Base-by-base conservation (phyloP, 2,329 filamentous ascomycete species). In the Penicillium sp. region DNA sequence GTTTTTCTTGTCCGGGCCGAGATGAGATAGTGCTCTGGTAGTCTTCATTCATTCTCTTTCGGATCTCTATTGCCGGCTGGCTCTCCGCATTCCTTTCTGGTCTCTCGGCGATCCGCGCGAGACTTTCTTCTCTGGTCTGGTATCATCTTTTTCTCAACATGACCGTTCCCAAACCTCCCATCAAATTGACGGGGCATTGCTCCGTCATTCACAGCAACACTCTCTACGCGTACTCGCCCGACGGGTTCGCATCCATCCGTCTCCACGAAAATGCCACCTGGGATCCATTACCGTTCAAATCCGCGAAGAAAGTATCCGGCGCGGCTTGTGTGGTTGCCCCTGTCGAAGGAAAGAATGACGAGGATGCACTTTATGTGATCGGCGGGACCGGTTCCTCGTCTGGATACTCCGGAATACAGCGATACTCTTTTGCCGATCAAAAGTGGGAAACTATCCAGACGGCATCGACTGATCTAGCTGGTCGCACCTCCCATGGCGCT, bases 181-280 rank as follows among this genome's bases (percentile, higher is more conserved):
- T 79, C 58, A 71, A 81, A 46, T 69, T 95, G 60, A 76, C 80
- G 62, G 79, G 82, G 64, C 80, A 85, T 56, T 96, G 90, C 67
- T 87, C 88, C 41, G 78, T 84, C 56, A 75, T 95, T 45, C 73
- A 85, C 69, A 73, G 88, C 59, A 81, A 88, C 62, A 87, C 80
- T 9, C 77, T 96, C 36, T 96, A 93, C 68, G 80, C 84, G 30
- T 94, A 86, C 62, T 85, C 86, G 4, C 67, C 79, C 6, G 67
- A 77, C 31, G 84, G 79, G 17, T 89, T 96, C 54, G 77, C 88
- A 60, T 83, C 84, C 6, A 66, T 96, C 48, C 65, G 73, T 9
- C 67, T 96, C 47, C 66, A 76, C 46, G 65, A 79, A 48, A 84
- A 84, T 34, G 84, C 79, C 32, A 66, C 77, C 66, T 95, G 90